Evolutionary conservation across 306 rosid genomes (phyloP), one percentile per base, ranked within the genome.

Genomic region (Pueraria montana): DNA sequence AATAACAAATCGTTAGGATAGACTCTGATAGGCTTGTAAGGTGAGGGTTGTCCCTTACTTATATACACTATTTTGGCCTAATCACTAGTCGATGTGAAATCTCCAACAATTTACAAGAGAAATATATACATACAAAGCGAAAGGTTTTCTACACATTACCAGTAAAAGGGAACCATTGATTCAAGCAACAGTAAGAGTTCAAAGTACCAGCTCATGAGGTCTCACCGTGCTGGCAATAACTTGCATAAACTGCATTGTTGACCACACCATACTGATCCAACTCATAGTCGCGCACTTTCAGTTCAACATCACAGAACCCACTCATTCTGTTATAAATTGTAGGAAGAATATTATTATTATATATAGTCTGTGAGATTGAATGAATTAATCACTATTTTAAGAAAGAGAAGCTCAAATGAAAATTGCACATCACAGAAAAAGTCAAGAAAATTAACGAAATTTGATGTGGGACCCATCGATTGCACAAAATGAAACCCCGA

Each of bases 181-280:
- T 42, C 21, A 72, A 74, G 65, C 32, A 42, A 64, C 48, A n/a
- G 59, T 27, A 64, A 58, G 26, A 49, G 65, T 81, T 75, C 58
- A 32, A 6, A 2, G 42, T 66, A 84, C 9, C 18, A 83, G 77
- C 30, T 75, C 61, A 69, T 20, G 81, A 61, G 61, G 70, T 46
- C 92, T 89, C 71, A 95, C 99, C 92, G 36, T 91, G 97, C 77
- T 95, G 98, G 65, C 99, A 96, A 84, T 93, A 96, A 85, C 96
- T 91, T 74, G 99, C 93, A 89, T 91, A 96, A 67, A 93, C 87
- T 36, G 98, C 90, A 93, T 93, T 92, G 89, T 96, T 96, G 70
- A 96, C 96, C 18, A 92, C 99, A 23, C 99, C 99, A 63, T 77
- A 96, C 72, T 96, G 99, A 88, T 96, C 98, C 83, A 96, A 88